Percentiles rank a stretch among this genome's conserved stretches.
Conservation (phyloP, 306 rosid species). For the Cucumis hystrix region DNA sequence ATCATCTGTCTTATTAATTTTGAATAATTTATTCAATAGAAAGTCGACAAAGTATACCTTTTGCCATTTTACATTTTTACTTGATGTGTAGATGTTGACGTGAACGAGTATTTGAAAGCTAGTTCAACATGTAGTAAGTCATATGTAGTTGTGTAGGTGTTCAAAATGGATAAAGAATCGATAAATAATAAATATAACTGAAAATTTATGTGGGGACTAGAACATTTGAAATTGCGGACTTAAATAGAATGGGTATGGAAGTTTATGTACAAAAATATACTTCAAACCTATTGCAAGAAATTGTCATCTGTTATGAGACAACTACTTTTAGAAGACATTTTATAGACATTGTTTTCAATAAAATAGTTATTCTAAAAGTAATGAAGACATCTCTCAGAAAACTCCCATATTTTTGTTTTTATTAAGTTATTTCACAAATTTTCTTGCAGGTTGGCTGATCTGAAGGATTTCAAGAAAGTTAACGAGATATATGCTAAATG, state of each 20-base stretch:
- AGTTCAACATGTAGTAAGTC: not conserved
- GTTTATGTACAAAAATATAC: not conserved
- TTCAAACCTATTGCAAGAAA: not conserved
- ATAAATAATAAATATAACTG: not conserved
- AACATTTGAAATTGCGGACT: not conserved
- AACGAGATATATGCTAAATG: conserved; percentile 84
- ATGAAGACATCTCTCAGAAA: not conserved
- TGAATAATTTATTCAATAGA: not conserved
- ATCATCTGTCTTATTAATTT: not conserved
- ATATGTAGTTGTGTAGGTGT: not conserved
- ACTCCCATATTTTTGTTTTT: not conserved
- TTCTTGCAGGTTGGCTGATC: conserved; percentile 76
- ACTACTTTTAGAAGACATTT: not conserved
- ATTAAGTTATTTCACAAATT: not conserved
- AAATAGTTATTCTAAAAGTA: not conserved
- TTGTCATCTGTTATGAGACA: not conserved
- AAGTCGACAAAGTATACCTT: not conserved
- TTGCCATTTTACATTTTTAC: not conserved
- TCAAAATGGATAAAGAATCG: not conserved
- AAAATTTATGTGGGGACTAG: not conserved
- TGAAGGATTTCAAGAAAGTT: conserved; percentile 81
- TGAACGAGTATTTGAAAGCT: not conserved
- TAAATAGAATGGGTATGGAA: not conserved
- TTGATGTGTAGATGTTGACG: not conserved
- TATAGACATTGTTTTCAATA: not conserved